Conservation (phyloP, 257 asterid genomes). For the Asclepias syriaca region DNA sequence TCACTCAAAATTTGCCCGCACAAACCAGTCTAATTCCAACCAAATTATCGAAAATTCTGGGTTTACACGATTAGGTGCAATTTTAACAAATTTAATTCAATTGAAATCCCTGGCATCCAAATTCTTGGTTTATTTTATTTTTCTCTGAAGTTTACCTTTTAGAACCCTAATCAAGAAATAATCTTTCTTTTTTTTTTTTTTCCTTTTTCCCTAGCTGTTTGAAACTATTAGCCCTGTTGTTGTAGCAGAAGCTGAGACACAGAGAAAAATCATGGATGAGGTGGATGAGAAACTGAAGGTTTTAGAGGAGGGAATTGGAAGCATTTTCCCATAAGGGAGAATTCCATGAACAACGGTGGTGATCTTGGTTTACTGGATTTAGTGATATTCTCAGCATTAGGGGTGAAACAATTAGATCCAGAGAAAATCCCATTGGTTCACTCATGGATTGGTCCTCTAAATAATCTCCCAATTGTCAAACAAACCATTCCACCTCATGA, state of each 20-base stretch:
- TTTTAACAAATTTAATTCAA: too few species aligned
- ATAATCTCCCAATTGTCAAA: conserved; percentile 10
- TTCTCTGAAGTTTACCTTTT: neutral
- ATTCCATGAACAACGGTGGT: neutral
- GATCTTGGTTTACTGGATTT: conserved; percentile 29
- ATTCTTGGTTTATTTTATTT: neutral
- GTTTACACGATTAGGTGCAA: too few species aligned
- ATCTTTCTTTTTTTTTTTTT: neutral
- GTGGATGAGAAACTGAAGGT: conserved; percentile 20
- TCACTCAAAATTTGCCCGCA: neutral
- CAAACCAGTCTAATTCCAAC: neutral
- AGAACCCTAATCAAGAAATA: neutral
- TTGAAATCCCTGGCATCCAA: neutral
- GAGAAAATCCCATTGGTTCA: conserved; percentile 10
- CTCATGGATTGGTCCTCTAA: conserved; percentile 18
- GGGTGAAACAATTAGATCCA: neutral
- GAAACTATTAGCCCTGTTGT: conserved; percentile 18
- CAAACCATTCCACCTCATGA: conserved; percentile 24
- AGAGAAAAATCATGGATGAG: conserved; percentile 10
- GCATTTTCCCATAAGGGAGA: conserved; percentile 11
- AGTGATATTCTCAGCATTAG: conserved; percentile 19
- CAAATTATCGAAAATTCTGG: too few species aligned
- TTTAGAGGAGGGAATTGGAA: conserved; percentile 27
- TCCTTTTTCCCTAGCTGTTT: conserved; percentile 13
- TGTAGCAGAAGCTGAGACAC: conserved; percentile 7